These are phyloP conservation scores for Punctularia strigosozonata DNA, from an alignment of 768 basidiomycete genomes.

Conservation along the genomic window DNA sequence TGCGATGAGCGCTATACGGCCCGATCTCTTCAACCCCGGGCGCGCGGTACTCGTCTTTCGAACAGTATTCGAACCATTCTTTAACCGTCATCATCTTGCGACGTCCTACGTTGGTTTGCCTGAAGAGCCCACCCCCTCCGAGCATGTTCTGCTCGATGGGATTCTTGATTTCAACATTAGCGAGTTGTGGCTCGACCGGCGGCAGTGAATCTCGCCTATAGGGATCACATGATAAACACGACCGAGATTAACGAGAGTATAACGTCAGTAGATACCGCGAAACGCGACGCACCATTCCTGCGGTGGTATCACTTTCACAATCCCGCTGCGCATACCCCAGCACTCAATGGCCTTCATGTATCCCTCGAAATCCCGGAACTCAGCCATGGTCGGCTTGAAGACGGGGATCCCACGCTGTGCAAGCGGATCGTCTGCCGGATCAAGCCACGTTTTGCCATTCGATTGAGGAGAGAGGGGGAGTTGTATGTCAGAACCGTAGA, in stretches of 20 bases:
- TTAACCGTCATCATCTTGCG: constrained; percentile 72
- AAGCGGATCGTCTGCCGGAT: constrained; percentile 69
- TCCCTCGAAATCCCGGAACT: constrained; percentile 84
- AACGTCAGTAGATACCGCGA: too few relatives aligned
- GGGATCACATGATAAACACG: constrained; percentile 10
- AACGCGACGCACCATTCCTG: constrained; percentile 66
- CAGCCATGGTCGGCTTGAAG: constrained; percentile 87
- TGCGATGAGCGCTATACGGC: constrained; percentile 29
- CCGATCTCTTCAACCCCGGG: constrained; percentile 66
- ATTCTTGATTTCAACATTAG: constrained; percentile 64
- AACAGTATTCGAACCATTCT: constrained; percentile 77
- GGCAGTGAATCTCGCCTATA: constrained; percentile 65
- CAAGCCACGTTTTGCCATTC: constrained; percentile 52
- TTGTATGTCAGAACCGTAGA: constrained; percentile 47
- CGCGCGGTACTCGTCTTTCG: constrained; percentile 57
- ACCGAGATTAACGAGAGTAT: too few relatives aligned
- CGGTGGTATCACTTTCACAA: constrained; percentile 94
- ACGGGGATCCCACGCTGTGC: constrained; percentile 91
- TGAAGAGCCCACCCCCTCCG: constrained; percentile 77
- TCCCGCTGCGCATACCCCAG: constrained; percentile 87
- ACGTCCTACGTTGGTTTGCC: constrained; percentile 87
- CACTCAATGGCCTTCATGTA: constrained; percentile 81
- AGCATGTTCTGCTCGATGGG: constrained; percentile 94
- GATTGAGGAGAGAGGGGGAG: constrained; percentile 52
- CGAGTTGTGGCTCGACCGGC: constrained; percentile 56